A percentile compares a stretch with the other conserved stretches of the same genome.
Evolutionary conservation across 768 basidiomycete species (phyloP).

Genomic region (Fistulinella prunicolor): DNA sequence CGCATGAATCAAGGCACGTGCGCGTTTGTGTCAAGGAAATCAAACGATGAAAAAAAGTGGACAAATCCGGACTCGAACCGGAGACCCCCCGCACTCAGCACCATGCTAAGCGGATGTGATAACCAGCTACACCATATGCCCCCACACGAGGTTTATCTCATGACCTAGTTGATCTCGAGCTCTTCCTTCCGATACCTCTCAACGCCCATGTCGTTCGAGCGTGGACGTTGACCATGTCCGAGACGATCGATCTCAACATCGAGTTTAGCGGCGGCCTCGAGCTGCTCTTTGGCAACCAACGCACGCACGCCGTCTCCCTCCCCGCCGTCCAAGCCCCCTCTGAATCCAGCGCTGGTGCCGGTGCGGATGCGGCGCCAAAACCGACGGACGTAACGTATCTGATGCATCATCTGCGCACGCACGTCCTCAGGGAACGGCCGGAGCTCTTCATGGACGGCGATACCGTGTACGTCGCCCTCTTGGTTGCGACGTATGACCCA

Average conservation of each 20-base stretch:
- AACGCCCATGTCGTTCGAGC: no score
- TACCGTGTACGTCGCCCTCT: slow-evolving; percentile 64
- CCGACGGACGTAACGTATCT: slow-evolving; percentile 70
- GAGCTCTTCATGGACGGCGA: slow-evolving; percentile 88
- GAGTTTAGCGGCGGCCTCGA: slow-evolving; percentile 88
- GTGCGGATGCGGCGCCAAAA: slow-evolving; percentile 23
- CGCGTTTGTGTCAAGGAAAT: no score
- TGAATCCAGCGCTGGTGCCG: slow-evolving; percentile 10
- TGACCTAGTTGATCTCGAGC: no score
- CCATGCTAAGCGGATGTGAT: slow-evolving; percentile 41
- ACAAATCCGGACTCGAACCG: slow-evolving; percentile 42
- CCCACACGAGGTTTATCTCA: not conserved
- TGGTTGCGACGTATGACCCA: not conserved
- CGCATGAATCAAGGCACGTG: no score
- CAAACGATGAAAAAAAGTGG: slow-evolving; percentile 30
- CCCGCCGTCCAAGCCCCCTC: slow-evolving; percentile 41
- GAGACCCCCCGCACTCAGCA: slow-evolving; percentile 37
- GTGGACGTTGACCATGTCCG: slow-evolving; percentile 6
- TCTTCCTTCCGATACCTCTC: no score
- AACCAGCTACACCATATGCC: slow-evolving; percentile 42
- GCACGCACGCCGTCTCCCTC: slow-evolving; percentile 53
- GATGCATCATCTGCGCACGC: slow-evolving; percentile 72
- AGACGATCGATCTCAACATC: slow-evolving; percentile 49
- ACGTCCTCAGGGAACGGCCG: slow-evolving; percentile 76
- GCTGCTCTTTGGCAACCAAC: slow-evolving; percentile 72